Conservation (phyloP, 306 rosid genomes). For the Vigna mungo region DNA sequence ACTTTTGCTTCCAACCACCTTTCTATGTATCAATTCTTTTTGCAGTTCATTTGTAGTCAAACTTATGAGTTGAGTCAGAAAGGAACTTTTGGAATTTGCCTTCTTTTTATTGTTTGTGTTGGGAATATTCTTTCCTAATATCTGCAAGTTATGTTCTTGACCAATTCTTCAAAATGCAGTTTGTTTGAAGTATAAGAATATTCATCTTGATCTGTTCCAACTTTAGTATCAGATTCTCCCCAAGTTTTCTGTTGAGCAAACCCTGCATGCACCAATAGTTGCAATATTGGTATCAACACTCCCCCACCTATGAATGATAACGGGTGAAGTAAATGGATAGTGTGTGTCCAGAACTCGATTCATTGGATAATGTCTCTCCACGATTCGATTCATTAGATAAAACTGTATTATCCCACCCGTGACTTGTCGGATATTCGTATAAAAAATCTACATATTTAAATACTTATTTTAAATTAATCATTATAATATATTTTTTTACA, state of each 20-base stretch:
- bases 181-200: background rate
- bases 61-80: conserved; percentile 59
- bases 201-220: background rate
- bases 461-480: no score
- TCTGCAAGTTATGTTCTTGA: background rate
- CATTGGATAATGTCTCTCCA: no score
- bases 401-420: no score
- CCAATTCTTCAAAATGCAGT: conserved; percentile 12
- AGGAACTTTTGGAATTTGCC: conserved; percentile 47
- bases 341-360: no score
- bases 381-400: no score
- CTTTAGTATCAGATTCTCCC: background rate
- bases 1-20: conserved; percentile 34
- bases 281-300: background rate
- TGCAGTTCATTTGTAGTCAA: conserved; percentile 78
- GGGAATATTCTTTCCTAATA: background rate
- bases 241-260: conserved; percentile 26
- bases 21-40: conserved; percentile 69
- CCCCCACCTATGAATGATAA: background rate
- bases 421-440: no score
- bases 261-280: background rate
- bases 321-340: no score
- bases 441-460: no score
- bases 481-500: no score
- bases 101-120: background rate